Evolutionary conservation across 768 basidiomycete genomes (phyloP).

Genomic region (Mycena rosella): DNA sequence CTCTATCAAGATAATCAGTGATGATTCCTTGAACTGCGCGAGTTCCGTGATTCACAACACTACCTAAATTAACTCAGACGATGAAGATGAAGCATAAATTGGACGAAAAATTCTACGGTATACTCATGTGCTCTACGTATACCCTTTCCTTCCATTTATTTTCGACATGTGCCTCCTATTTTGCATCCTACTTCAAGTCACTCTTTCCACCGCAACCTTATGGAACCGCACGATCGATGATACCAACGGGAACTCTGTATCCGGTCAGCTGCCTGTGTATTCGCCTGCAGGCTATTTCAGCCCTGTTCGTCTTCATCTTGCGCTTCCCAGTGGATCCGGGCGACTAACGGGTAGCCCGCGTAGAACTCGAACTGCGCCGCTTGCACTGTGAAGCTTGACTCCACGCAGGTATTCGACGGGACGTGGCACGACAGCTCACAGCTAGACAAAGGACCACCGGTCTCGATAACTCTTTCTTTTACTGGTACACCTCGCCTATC

Average conservation of each 20-base stretch:
- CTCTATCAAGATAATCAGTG: too few relatives aligned
- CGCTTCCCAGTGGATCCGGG: too few relatives aligned
- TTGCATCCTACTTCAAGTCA: background rate
- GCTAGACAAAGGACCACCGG: background rate
- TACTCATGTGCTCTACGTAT: too few relatives aligned
- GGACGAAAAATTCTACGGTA: too few relatives aligned
- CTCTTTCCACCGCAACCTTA: background rate
- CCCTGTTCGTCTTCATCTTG: background rate
- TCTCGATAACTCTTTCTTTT: background rate
- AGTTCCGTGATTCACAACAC: too few relatives aligned
- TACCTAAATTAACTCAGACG: too few relatives aligned
- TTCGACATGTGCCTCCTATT: background rate
- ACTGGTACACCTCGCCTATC: background rate
- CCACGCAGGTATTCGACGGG: constrained; percentile 8
- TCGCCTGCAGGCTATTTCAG: constrained; percentile 10
- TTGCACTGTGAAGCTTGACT: constrained; percentile 13
- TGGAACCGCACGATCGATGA: constrained; percentile 24
- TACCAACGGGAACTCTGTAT: constrained; percentile 13
- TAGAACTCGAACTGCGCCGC: constrained; percentile 15
- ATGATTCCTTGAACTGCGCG: too few relatives aligned
- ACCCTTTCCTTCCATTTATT: background rate
- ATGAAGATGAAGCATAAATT: too few relatives aligned
- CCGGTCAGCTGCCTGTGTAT: constrained; percentile 19
- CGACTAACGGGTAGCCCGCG: too few relatives aligned
- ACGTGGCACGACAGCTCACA: constrained; percentile 34